Conservation (phyloP, 192 early-diverging fungal species). For the Coemansia sp. region DNA sequence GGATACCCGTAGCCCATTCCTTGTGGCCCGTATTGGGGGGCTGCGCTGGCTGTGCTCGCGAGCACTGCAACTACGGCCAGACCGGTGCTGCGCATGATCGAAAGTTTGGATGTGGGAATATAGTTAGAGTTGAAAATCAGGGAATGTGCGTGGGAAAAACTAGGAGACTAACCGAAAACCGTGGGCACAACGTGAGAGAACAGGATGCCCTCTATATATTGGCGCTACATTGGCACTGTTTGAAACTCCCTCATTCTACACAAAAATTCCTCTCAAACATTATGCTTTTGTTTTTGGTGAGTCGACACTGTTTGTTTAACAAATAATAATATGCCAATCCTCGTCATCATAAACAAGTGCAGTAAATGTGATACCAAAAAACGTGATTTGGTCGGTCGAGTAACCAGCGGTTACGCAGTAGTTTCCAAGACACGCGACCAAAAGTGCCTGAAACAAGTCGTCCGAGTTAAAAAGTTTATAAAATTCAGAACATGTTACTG, state of each 20-base stretch:
- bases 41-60: slow-evolving; percentile 3
- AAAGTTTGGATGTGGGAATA: background rate
- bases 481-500: slow-evolving; percentile 7
- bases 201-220: background rate
- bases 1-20: slow-evolving; percentile 34
- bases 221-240: background rate
- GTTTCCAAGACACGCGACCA: background rate
- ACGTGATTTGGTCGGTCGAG: background rate
- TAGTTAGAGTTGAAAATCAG: background rate
- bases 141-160: background rate
- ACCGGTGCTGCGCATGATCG: slow-evolving; percentile 10
- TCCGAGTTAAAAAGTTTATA: background rate
- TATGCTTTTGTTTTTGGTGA: background rate
- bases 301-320: background rate
- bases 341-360: background rate
- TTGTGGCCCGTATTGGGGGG: slow-evolving; percentile 35
- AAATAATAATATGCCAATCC: too few species aligned
- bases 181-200: background rate
- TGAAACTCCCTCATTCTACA: background rate
- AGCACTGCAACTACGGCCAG: background rate
- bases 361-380: slow-evolving; percentile 4
- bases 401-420: background rate
- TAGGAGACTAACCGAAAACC: background rate
- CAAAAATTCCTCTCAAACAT: too few species aligned
- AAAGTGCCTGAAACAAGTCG: background rate